These are phyloP conservation scores for Rhizophlyctis rosea DNA, from an alignment of 192 early-diverging fungal species.

Conservation along the genomic window DNA sequence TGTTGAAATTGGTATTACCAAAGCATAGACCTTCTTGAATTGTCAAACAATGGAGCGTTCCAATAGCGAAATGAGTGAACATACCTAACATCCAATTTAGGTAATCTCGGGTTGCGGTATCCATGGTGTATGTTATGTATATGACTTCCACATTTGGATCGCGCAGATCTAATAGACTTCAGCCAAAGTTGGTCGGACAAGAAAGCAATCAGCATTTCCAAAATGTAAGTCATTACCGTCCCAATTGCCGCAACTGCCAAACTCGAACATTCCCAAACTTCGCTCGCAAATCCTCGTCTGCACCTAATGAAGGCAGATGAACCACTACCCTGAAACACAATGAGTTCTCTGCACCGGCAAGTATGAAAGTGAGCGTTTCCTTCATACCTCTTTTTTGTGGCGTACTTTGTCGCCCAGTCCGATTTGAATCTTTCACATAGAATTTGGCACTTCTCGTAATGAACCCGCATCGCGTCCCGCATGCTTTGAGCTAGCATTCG, in stretches of 20 bases:
- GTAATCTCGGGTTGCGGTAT: neutral
- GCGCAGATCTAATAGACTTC: neutral
- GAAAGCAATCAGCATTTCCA: neutral
- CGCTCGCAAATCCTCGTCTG: neutral
- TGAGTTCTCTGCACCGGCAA: neutral
- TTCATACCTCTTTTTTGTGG: neutral
- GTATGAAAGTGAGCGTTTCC: neutral
- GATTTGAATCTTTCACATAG: neutral
- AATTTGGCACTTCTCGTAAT: neutral
- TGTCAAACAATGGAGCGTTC: no score
- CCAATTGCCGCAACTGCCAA: conserved; percentile 4
- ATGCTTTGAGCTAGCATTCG: neutral
- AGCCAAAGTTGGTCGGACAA: neutral
- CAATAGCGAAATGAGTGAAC: neutral
- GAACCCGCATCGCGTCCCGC: neutral
- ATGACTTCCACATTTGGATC: neutral
- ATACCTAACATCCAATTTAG: neutral
- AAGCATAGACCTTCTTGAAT: no score
- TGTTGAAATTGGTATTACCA: neutral
- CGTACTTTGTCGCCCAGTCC: neutral
- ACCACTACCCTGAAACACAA: conserved; percentile 1
- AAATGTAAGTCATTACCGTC: neutral
- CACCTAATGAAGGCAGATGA: neutral
- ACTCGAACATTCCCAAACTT: neutral
- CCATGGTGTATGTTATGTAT: neutral